Base-by-base conservation (phyloP, 805 yeast species). In the Saccharomyces mikatae region DNA sequence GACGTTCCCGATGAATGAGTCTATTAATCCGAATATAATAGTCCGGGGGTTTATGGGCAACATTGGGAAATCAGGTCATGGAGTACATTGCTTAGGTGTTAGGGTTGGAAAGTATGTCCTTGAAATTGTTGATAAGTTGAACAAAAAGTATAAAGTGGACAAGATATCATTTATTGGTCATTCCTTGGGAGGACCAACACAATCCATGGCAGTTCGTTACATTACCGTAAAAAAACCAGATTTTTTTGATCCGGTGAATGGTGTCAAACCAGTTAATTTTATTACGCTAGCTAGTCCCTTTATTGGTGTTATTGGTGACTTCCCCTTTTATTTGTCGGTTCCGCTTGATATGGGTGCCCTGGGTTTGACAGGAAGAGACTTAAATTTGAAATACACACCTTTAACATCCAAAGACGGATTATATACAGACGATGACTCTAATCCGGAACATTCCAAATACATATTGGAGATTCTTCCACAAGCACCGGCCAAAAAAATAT, bases 301-400 rank as follows among this genome's bases (percentile, higher is more conserved):
- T 63, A 73, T 94, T 13, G 99, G 99, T 0, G 83, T 94, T 2
- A 80, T 87, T 21, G 83, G 87, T 55, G 99, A 94, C 58, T 88
- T 89, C 66, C 97, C 98, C 0, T 79, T 81, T 2, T 89, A 87
- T 66, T 87, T 92, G 13, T 88, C 90, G 56, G 66, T 90, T 50
- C 96, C 94, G 0, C 74, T 94, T 11, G 89, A 85, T 72, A 78
- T 91, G 36, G 99, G 99, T 0, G 76, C 90, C 24, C 84, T 90
- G n/a, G 99, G 99, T 3, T 80, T 81, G 58, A 87, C 97, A 0
- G 99, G 99, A 4, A 85, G 89, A 61, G 99, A 94, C 67, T 73
- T 94, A 55, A 92, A 92, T 0, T 76, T 94, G 44, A 73, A 80
- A 27, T 72, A 69, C 48, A 71, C 71, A n/a, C 73, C 72, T 0